Evolutionary conservation across 495 filamentous ascomycete genomes (phyloP).

Genomic region (Aspergillus bridgeri): DNA sequence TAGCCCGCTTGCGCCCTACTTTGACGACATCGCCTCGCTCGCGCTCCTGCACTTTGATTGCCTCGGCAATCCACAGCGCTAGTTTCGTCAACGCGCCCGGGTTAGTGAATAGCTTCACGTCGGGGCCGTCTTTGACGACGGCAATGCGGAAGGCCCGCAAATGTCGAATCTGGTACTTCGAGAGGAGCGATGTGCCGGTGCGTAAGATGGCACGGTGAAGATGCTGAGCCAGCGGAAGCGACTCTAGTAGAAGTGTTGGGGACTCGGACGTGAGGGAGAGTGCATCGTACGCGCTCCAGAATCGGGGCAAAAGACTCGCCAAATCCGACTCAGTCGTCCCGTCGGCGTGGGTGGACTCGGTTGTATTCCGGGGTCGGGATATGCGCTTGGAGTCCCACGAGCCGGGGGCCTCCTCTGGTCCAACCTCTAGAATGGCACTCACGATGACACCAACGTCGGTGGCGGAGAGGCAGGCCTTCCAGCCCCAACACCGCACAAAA

Average conservation of each 20-base stretch:
- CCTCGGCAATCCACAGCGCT: constrained; percentile 90
- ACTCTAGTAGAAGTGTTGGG: constrained; percentile 52
- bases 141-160: constrained; percentile 90
- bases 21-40: constrained; percentile 68
- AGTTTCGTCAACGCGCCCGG: constrained; percentile 90
- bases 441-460: constrained; percentile 88
- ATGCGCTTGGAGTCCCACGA: constrained; percentile 38
- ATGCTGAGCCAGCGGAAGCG: constrained; percentile 81
- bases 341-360: constrained; percentile 31
- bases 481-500: constrained; percentile 96
- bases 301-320: constrained; percentile 54
- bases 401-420: constrained; percentile 41
- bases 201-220: constrained; percentile 91
- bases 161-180: constrained; percentile 90
- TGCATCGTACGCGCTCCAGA: constrained; percentile 94
- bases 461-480: constrained; percentile 89
- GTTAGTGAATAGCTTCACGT: constrained; percentile 83
- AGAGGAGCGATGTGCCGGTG: constrained; percentile 83
- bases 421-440: constrained; percentile 88
- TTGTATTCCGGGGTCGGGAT: constrained; percentile 28
- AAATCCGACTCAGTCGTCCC: constrained; percentile 32
- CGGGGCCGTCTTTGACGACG: constrained; percentile 91
- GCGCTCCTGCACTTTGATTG: constrained; percentile 81
- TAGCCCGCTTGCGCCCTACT: constrained; percentile 53
- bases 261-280: constrained; percentile 50